Percentiles rank a stretch among this genome's conserved stretches.
These are phyloP conservation scores for Dictyophora rubrovolvata DNA, from an alignment of 768 basidiomycete species.

Conservation along the genomic window DNA sequence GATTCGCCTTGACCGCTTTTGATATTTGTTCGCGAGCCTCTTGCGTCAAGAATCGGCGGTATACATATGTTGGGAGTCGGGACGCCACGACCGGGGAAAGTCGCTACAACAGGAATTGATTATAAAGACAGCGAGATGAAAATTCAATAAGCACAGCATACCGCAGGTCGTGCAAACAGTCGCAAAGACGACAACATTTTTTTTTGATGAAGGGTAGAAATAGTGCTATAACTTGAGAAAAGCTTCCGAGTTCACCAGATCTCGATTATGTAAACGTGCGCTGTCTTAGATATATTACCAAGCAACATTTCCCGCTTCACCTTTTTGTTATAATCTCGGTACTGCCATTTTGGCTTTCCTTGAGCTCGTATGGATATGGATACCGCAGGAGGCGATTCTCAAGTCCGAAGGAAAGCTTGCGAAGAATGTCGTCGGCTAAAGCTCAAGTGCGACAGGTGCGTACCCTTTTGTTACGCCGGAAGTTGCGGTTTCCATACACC, in stretches of 20 bases:
- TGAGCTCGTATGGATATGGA: constrained; percentile 1
- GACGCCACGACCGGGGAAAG: not conserved
- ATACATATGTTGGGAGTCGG: not conserved
- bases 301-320: not conserved
- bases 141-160: not conserved
- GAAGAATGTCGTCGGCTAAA: constrained; percentile 11
- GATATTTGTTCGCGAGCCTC: constrained; percentile 57
- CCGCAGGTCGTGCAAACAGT: not conserved
- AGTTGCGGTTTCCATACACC: no score
- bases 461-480: not conserved
- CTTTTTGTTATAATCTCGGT: not conserved
- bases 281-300: not conserved
- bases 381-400: not conserved
- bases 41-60: constrained; percentile 46
- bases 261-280: no score
- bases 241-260: no score
- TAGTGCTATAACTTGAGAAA: no score
- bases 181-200: constrained; percentile 3
- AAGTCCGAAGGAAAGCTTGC: constrained; percentile 9
- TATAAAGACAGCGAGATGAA: not conserved
- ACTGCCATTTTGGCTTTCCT: not conserved
- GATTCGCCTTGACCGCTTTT: constrained; percentile 60
- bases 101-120: not conserved
- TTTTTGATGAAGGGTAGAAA: not conserved
- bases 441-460: constrained; percentile 10